Percentiles rank a stretch among this genome's conserved stretches.
Evolutionary conservation across 2,329 filamentous ascomycete species (phyloP).

Genomic region (Fusarium sp.): DNA sequence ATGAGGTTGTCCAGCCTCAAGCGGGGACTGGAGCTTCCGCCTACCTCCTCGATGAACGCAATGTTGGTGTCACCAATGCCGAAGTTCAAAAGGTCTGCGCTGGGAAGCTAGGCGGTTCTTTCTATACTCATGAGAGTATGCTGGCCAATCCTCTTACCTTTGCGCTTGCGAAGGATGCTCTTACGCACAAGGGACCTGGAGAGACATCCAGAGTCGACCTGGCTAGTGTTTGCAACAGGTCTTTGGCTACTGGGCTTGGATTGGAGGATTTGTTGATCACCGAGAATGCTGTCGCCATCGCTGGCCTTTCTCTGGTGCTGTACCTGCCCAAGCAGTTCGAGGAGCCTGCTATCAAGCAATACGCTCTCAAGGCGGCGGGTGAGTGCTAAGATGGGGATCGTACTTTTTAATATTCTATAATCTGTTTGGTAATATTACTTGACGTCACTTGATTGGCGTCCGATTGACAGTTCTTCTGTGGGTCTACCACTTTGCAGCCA

Average conservation of each 20-base stretch:
- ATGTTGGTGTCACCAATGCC: not conserved
- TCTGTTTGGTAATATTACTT: fast-evolving
- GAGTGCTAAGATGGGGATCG: not conserved
- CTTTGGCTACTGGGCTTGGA: not conserved
- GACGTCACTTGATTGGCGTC: not conserved
- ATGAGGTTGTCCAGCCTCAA: slow-evolving; percentile 16
- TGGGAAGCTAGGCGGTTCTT: slow-evolving; percentile 1
- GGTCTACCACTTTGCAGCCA: not conserved
- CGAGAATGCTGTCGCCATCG: not conserved
- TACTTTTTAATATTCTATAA: fast-evolving
- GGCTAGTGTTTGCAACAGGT: not conserved
- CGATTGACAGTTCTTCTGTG: not conserved
- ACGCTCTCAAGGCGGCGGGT: not conserved
- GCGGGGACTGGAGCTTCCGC: not conserved
- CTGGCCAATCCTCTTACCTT: slow-evolving; percentile 2
- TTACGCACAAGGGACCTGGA: not conserved
- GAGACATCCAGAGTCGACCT: not conserved
- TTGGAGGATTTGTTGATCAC: not conserved
- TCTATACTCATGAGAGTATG: slow-evolving; percentile 18
- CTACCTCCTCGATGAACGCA: not conserved
- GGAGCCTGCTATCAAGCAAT: not conserved
- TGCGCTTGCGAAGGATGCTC: slow-evolving; percentile 5
- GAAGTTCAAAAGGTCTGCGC: slow-evolving; percentile 5
- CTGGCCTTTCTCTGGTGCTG: not conserved
- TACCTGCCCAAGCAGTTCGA: slow-evolving; percentile 1